These are phyloP conservation scores for Trichoderma atroviride DNA, from an alignment of 2,329 filamentous ascomycete species.

Conservation along the genomic window DNA sequence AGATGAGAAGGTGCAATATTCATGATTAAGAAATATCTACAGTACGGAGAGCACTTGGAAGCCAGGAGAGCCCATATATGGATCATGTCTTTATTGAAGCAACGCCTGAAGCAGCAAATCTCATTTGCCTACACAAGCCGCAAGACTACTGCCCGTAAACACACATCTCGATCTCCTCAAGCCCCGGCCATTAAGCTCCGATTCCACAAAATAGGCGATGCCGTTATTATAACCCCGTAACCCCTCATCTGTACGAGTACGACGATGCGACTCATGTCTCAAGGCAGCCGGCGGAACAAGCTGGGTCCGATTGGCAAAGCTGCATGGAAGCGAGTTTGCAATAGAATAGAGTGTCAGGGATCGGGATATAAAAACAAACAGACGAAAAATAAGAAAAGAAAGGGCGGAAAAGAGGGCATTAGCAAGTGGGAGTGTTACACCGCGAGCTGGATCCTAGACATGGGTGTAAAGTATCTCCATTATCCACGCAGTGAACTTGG, in stretches of 20 bases:
- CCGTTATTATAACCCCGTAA: neutral
- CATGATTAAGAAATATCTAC: neutral
- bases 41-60: neutral
- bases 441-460: neutral
- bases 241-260: neutral
- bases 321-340: neutral
- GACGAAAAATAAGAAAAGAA: neutral
- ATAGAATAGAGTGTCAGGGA: neutral
- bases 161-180: neutral
- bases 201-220: neutral
- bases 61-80: neutral
- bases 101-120: neutral
- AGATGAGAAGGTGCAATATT: neutral
- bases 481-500: neutral
- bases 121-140: neutral
- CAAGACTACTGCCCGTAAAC: neutral
- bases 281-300: constrained; percentile 3
- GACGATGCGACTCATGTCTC: neutral
- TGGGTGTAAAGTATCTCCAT: neutral
- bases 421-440: constrained; percentile 9
- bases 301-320: neutral
- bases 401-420: neutral
- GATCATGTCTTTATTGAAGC: neutral
- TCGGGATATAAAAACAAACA: neutral
- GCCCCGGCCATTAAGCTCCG: neutral